A percentile compares a stretch with the other conserved stretches of the same genome.
phyloP scores from a whole-genome alignment of 345 rosid genomes.

The Populus simonii region DNA sequence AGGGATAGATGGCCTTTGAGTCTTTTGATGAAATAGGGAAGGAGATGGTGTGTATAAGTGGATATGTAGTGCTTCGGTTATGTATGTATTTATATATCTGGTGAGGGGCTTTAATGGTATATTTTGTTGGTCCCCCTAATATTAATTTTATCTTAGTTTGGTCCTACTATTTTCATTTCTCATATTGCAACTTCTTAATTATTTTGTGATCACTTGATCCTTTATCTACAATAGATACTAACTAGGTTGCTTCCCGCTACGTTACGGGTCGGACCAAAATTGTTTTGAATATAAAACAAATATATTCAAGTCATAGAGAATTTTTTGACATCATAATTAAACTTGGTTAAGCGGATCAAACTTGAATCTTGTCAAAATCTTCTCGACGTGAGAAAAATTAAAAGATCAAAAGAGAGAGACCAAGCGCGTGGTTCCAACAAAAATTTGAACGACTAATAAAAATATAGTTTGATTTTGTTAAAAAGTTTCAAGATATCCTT shows the following conservation, averaged over 20 bases:
- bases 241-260: too few species aligned
- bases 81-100: background rate
- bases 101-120: background rate
- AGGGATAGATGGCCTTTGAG: background rate
- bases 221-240: background rate
- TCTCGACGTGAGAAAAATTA: too few species aligned
- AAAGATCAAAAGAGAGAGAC: too few species aligned
- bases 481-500: too few species aligned
- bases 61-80: background rate
- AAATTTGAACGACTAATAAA: rapidly evolving
- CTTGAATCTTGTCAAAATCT: too few species aligned
- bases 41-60: background rate
- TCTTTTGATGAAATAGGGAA: background rate
- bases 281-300: too few species aligned
- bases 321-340: too few species aligned
- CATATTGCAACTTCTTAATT: background rate
- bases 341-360: too few species aligned
- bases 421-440: rapidly evolving
- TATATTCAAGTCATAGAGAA: too few species aligned
- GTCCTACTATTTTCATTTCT: background rate
- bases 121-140: background rate
- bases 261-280: too few species aligned
- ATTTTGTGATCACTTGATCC: background rate
- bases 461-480: too few species aligned
- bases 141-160: background rate